These are phyloP conservation scores for Phytophthora nicotianae DNA, from an alignment of 352 stramenopile genomes.

Conservation along the genomic window DNA sequence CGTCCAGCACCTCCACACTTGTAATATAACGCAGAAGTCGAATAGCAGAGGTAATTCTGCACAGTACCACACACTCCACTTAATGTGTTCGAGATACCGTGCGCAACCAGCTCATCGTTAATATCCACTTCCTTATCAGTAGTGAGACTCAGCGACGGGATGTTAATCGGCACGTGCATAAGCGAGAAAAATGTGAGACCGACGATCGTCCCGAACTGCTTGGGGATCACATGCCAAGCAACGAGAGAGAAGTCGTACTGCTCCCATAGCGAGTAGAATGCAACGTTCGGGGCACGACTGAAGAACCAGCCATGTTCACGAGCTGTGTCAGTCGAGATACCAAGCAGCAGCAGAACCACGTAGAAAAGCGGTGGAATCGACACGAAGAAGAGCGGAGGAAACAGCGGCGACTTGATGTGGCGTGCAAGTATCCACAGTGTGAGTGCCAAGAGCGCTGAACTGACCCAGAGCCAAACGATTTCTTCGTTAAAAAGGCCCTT, in stretches of 20 bases:
- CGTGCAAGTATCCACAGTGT: constrained; percentile 61
- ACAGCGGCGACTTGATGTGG: constrained; percentile 63
- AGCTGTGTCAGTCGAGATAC: constrained; percentile 62
- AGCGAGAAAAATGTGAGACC: constrained; percentile 92
- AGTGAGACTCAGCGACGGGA: constrained; percentile 88
- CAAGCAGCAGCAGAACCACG: constrained; percentile 52
- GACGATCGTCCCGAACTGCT: constrained; percentile 80
- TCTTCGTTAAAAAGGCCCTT: constrained; percentile 52
- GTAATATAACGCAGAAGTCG: constrained; percentile 85
- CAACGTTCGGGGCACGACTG: constrained; percentile 61
- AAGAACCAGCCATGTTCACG: constrained; percentile 81
- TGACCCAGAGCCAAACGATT: constrained; percentile 77
- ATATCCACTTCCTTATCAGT: constrained; percentile 91
- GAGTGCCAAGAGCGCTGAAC: constrained; percentile 56
- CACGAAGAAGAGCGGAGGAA: constrained; percentile 82
- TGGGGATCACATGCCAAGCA: constrained; percentile 74
- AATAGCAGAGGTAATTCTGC: constrained; percentile 93
- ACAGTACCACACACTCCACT: constrained; percentile 86
- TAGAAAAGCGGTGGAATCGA: constrained; percentile 84
- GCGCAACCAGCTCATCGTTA: constrained; percentile 92
- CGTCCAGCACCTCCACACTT: constrained; percentile 86
- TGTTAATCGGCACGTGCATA: constrained; percentile 96
- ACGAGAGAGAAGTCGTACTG: constrained; percentile 75
- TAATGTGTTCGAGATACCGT: constrained; percentile 92
- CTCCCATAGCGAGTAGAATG: constrained; percentile 79